These are phyloP conservation scores for Arbutus unedo DNA, from an alignment of 148 eudicot genomes.

Conservation along the genomic window DNA sequence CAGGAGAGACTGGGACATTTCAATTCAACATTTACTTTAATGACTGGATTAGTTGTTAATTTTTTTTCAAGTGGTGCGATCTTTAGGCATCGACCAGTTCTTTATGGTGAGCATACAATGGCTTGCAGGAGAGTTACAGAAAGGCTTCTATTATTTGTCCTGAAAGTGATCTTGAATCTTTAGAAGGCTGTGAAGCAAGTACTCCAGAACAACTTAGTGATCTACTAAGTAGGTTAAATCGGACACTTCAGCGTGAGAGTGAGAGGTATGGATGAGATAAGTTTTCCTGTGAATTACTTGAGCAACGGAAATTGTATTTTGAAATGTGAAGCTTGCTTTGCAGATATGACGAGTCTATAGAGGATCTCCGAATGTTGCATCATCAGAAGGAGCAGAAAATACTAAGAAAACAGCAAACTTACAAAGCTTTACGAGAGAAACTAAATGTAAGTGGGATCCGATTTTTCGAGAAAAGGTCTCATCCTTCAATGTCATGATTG, in stretches of 20 bases:
- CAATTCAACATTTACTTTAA: background rate
- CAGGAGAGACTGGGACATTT: too few relatives aligned
- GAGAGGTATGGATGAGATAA: conserved; percentile 45
- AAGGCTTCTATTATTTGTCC: conserved; percentile 84
- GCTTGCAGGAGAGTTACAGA: conserved; percentile 53
- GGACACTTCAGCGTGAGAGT: conserved; percentile 64
- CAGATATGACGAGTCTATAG: conserved; percentile 81
- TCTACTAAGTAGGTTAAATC: conserved; percentile 54
- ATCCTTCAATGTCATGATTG: too few relatives aligned
- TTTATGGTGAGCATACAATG: background rate
- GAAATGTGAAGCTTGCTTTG: conserved; percentile 17
- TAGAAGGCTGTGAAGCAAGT: conserved; percentile 63
- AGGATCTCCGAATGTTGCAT: conserved; percentile 64
- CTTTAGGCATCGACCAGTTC: background rate
- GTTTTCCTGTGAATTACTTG: conserved; percentile 6
- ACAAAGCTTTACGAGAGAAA: conserved; percentile 69
- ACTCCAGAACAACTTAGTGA: conserved; percentile 78
- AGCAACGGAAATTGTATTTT: background rate
- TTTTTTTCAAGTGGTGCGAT: background rate
- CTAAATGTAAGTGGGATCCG: conserved; percentile 44
- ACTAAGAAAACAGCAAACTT: conserved; percentile 56
- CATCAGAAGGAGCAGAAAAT: conserved; percentile 83
- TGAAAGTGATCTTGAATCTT: conserved; percentile 73
- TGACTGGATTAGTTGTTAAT: background rate
- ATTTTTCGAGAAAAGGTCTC: too few relatives aligned